These are phyloP conservation scores for Candolleomyces eurysporus DNA, from an alignment of 768 basidiomycete genomes.

Conservation along the genomic window DNA sequence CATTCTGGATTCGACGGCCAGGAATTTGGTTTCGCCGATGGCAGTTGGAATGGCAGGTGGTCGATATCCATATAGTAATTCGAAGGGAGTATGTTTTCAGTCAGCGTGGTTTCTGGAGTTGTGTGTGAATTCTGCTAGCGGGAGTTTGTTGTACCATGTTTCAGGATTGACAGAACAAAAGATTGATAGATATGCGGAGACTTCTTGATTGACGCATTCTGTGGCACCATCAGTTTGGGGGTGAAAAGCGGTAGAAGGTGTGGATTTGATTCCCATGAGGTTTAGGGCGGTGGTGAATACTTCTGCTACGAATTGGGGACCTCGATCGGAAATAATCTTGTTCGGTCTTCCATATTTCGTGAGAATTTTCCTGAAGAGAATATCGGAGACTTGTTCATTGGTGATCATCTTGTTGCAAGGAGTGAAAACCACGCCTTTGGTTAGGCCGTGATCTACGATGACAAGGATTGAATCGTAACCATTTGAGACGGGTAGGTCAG, in stretches of 20 bases:
- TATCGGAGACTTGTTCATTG: too few relatives aligned
- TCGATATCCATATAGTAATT: conserved; percentile 15
- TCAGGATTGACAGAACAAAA: conserved; percentile 15
- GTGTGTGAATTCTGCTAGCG: conserved; percentile 15
- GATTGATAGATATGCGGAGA: conserved; percentile 17
- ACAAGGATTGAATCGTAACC: not conserved
- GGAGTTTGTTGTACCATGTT: conserved; percentile 10
- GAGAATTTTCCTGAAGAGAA: conserved; percentile 12
- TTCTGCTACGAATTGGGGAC: conserved; percentile 20
- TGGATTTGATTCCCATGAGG: conserved; percentile 16
- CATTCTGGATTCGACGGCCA: not conserved
- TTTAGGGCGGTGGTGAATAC: conserved; percentile 17
- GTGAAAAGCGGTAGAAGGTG: conserved; percentile 33
- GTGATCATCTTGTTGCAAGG: not conserved
- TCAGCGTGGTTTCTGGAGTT: conserved; percentile 16
- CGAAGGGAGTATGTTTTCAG: conserved; percentile 14
- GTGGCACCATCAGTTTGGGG: too few relatives aligned
- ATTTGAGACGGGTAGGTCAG: conserved; percentile 1
- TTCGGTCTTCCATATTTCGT: too few relatives aligned
- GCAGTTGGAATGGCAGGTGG: conserved; percentile 6
- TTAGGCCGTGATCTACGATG: conserved; percentile 10
- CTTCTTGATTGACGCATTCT: conserved; percentile 22
- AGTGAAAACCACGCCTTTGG: not conserved
- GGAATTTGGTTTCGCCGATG: conserved; percentile 1
- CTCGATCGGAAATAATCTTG: too few relatives aligned